These are phyloP conservation scores for Rhypophila decipiens DNA, from an alignment of 495 filamentous ascomycete genomes.

Conservation along the genomic window DNA sequence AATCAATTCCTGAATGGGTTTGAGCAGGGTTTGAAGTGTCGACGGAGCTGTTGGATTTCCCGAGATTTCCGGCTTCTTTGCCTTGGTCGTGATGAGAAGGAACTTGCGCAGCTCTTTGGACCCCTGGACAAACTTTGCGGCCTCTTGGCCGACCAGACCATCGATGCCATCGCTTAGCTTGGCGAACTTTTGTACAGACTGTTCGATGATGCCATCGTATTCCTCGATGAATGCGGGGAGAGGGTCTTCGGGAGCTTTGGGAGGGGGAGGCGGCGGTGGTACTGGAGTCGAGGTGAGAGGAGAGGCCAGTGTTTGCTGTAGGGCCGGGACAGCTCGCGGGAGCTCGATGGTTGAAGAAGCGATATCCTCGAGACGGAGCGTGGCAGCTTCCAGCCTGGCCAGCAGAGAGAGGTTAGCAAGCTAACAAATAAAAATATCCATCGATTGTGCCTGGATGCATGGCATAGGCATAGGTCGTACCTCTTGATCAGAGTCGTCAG, in stretches of 20 bases:
- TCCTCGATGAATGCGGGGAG: slow-evolving; percentile 75
- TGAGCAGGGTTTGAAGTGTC: slow-evolving; percentile 56
- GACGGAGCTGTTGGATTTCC: slow-evolving; percentile 63
- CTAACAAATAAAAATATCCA: too few species aligned
- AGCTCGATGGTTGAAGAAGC: slow-evolving; percentile 63
- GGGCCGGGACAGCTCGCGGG: slow-evolving; percentile 38
- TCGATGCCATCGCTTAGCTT: slow-evolving; percentile 71
- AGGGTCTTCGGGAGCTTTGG: slow-evolving; percentile 40
- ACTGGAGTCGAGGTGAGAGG: slow-evolving; percentile 21
- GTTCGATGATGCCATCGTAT: slow-evolving; percentile 73
- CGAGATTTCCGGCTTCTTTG: slow-evolving; percentile 79
- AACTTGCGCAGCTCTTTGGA: slow-evolving; percentile 84
- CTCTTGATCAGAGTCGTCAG: slow-evolving; percentile 96
- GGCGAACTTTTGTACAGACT: slow-evolving; percentile 70
- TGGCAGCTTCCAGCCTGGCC: slow-evolving; percentile 95
- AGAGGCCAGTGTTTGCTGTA: slow-evolving; percentile 29
- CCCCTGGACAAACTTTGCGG: slow-evolving; percentile 35
- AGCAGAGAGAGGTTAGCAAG: too few species aligned
- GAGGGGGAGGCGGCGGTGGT: slow-evolving; percentile 25
- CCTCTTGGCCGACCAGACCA: slow-evolving; percentile 70
- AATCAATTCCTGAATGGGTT: slow-evolving; percentile 73
- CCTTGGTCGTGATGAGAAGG: slow-evolving; percentile 79
- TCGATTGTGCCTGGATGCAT: too few species aligned
- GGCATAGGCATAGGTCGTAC: slow-evolving; percentile 49
- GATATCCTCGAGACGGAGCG: slow-evolving; percentile 92